A percentile compares a stretch with the other conserved stretches of the same genome.
Conservation (phyloP, 1,139 yeast genomes). For the Diutina catenulata region DNA sequence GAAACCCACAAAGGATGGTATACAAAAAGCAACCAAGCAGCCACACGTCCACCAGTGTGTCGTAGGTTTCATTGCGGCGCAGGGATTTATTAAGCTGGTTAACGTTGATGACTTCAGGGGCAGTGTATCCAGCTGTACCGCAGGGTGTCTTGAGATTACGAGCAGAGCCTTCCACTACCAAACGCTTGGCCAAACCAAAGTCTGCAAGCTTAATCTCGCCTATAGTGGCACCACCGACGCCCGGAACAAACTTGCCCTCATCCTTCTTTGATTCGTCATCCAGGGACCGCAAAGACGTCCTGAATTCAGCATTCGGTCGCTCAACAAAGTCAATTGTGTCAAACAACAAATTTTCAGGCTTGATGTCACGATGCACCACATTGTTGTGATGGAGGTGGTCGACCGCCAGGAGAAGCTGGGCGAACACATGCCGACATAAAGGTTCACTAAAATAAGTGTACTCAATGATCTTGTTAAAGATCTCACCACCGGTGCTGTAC, state of each 20-base stretch:
- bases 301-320: slow-evolving; percentile 22
- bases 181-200: slow-evolving; percentile 83
- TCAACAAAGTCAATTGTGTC: slow-evolving; percentile 35
- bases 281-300: slow-evolving; percentile 41
- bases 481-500: slow-evolving; percentile 85
- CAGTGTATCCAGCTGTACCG: slow-evolving; percentile 77
- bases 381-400: slow-evolving; percentile 76
- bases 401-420: slow-evolving; percentile 75
- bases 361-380: slow-evolving; percentile 88
- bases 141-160: slow-evolving; percentile 63
- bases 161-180: slow-evolving; percentile 32
- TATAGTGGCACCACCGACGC: slow-evolving; percentile 83
- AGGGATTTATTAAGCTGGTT: too few species aligned
- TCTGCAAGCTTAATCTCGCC: slow-evolving; percentile 84
- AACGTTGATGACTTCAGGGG: slow-evolving; percentile 74
- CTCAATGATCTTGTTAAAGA: slow-evolving; percentile 86
- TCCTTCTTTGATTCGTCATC: slow-evolving; percentile 73
- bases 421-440: slow-evolving; percentile 71
- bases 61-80: slow-evolving; percentile 44
- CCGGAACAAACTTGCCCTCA: slow-evolving; percentile 72
- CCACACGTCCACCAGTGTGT: slow-evolving; percentile 93
- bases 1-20: slow-evolving; percentile 87
- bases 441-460: slow-evolving; percentile 85
- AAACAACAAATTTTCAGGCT: slow-evolving; percentile 85
- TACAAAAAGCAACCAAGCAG: slow-evolving; percentile 89